Conservation (phyloP, 179 eudicot species). For the Amaranthus tricolor region DNA sequence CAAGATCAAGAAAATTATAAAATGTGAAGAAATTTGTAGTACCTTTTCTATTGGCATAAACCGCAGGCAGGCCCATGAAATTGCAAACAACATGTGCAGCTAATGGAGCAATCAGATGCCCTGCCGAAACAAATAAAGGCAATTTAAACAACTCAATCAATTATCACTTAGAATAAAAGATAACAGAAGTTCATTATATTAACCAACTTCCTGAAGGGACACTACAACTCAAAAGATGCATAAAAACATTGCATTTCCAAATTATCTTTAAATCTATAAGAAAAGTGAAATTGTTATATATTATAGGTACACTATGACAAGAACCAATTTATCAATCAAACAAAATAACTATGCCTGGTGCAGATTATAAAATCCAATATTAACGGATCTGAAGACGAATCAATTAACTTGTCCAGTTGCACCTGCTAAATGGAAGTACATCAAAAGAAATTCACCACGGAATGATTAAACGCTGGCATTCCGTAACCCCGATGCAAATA, state of each 20-base stretch:
- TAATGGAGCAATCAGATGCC: slow-evolving; percentile 75
- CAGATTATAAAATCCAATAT: no score
- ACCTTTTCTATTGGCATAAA: slow-evolving; percentile 65
- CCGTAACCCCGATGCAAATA: no score
- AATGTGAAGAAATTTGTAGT: slow-evolving; percentile 5
- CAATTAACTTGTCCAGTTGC: no score
- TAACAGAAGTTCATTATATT: not conserved
- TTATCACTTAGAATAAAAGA: not conserved
- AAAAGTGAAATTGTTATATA: not conserved
- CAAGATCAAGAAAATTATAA: not conserved
- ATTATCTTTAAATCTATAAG: not conserved
- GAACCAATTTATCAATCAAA: no score
- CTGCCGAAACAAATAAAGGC: slow-evolving; percentile 39
- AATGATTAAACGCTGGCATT: no score
- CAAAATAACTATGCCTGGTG: no score
- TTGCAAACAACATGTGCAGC: slow-evolving; percentile 84
- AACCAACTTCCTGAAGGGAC: not conserved
- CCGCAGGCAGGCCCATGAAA: slow-evolving; percentile 73
- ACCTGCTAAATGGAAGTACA: no score
- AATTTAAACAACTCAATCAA: not conserved
- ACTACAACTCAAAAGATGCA: not conserved
- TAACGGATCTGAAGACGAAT: no score
- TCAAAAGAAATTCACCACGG: no score
- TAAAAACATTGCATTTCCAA: not conserved
- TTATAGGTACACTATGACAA: not conserved